Evolutionary conservation across 805 yeast genomes (phyloP), one percentile per base, ranked within the genome.

Genomic region (Saccharomycopsis fibuligera): DNA sequence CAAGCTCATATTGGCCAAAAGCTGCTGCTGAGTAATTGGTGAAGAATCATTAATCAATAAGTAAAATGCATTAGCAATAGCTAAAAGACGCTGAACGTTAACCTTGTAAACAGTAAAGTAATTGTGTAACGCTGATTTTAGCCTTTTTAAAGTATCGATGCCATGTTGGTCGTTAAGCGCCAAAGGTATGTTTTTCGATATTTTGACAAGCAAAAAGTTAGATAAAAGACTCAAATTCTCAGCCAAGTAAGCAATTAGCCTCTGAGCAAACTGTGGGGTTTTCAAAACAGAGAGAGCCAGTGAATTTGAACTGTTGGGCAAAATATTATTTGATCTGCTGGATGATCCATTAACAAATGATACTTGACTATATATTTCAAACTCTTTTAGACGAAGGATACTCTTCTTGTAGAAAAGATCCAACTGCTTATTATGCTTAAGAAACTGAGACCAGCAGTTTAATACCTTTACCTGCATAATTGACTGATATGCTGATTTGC

Each of bases 391-490:
- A 30, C 22, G 23, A 21, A 47, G 19, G 12, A 31, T 10, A 6
- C 17, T 24, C 22, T 21, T 41, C 19, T 47, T 47, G n/a, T 43
- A 42, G 8, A 47, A 25, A 5, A 31, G 14, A 41, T 47, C 47
- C 17, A 42, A 23, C 22, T 47, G 24, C 17, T 25, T 12, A 29
- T 35, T 41, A 23, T 14, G 9, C 4, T 17, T 17, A 12, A 36
- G 14, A 22, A 47, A 47, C 12, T n/a, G 10, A 3, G 47, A 19
- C 12, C 24, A 35, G n/a, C 14, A 6, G 9, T 21, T 17, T 21
- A 47, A 21, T n/a, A 25, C 8, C 19, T 47, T 41, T 5, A 14
- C 8, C 10, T 47, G 50, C 12, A 41, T 16, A 4, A 42, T n/a
- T 4, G 5, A 19, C 6, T 10, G n/a, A 27, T 41, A 47, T 2